Base-by-base conservation (phyloP, 148 eudicot genomes). In the Fallopia convolvulus region DNA sequence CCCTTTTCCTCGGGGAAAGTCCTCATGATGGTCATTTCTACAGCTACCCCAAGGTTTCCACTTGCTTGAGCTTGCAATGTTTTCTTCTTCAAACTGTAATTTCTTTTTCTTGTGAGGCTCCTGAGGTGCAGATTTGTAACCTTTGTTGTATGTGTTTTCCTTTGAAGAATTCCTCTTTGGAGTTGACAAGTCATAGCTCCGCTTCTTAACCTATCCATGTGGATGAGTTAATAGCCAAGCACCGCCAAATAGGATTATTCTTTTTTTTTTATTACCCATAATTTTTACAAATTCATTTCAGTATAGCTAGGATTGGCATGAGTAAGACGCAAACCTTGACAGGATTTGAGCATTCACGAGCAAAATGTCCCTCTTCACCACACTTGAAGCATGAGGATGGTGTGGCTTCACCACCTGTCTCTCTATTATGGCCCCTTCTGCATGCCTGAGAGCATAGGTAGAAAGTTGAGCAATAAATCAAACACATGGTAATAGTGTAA, bases 311-410 rank as follows among this genome's bases (percentile, higher is more conserved):
- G 20, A 52, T 20, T 18, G 44, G 21, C 14, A 77, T 1, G 60
- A 23, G 18, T 84, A 92, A 68, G 72, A 39, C 3, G 15, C 72
- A 1, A 33, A 68, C 94, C 89, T 87, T 87, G 13, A 40, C 72
- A 55, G 92, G 82, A 70, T 56, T 87, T 13, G 85, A 66, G 81
- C 98, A 91, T 86, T 89, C 89, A 61, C 95, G 95, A 32, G 89
- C 90, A 79, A 90, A 87, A 80, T 93, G 98, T 36, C 98, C 98
- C 78, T 75, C 93, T 77, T 82, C 85, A 11, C 96, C 97, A 77
- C 97, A 94, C 55, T 79, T 88, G 77, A 77, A 90, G 85, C 98
- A 94, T 55, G 88, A 84, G 66, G 79, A 77, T 52, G 80, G 85
- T 50, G 90, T 75, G 40, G 77, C 87, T 14, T 76, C 77, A 65